Conservation (phyloP, 306 rosid species). For the Bauhinia variegata region DNA sequence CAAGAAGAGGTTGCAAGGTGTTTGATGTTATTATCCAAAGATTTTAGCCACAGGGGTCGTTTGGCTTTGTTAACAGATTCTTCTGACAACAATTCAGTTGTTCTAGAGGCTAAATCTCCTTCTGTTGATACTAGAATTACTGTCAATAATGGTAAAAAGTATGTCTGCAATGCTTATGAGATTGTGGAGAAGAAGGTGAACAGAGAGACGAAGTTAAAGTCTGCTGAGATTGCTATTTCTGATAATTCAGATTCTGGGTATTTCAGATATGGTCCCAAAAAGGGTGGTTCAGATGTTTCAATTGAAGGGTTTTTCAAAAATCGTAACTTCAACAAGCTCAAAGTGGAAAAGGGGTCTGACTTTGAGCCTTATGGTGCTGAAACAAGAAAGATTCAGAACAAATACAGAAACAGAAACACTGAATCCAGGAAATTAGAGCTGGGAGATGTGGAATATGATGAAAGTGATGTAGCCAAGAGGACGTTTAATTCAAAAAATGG, state of each 20-base stretch:
- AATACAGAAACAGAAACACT: conserved; percentile 32
- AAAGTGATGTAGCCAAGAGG: conserved; percentile 30
- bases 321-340: conserved; percentile 48
- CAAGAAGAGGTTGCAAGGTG: conserved; percentile 76
- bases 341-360: conserved; percentile 45
- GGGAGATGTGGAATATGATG: conserved; percentile 43
- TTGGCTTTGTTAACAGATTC: conserved; percentile 59
- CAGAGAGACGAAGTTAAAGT: conserved; percentile 44
- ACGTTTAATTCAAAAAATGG: conserved; percentile 52
- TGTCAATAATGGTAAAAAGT: conserved; percentile 33
- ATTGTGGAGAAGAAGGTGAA: conserved; percentile 37
- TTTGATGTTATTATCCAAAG: conserved; percentile 78
- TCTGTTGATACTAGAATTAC: conserved; percentile 42
- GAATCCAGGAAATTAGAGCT: conserved; percentile 43
- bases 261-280: conserved; percentile 55
- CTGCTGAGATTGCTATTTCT: conserved; percentile 45
- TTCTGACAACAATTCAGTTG: conserved; percentile 69
- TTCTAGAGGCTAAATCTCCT: conserved; percentile 63
- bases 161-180: conserved; percentile 35
- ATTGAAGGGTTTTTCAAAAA: conserved; percentile 47
- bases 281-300: conserved; percentile 55
- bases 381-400: conserved; percentile 30
- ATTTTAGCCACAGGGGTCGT: conserved; percentile 46
- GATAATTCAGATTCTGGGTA: conserved; percentile 73
- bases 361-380: conserved; percentile 46